These are phyloP conservation scores for Stenocarpella maydis DNA, from an alignment of 2,329 filamentous ascomycete species.

Conservation along the genomic window DNA sequence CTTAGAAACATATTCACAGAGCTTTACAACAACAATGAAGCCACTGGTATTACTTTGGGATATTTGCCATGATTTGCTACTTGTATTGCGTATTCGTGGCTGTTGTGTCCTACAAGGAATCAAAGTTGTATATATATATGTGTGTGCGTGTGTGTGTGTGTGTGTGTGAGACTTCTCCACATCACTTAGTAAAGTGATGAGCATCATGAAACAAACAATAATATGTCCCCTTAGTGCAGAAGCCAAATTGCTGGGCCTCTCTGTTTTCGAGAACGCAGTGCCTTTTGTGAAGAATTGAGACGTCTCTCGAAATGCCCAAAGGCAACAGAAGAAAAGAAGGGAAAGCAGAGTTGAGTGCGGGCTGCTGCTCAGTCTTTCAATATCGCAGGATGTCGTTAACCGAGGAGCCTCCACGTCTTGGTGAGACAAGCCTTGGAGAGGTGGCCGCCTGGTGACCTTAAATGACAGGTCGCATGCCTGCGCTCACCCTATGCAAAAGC, in stretches of 20 bases:
- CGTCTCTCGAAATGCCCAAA: not conserved
- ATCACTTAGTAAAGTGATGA: not conserved
- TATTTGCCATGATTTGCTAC: not conserved
- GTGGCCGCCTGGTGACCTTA: not conserved
- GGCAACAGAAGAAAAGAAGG: not conserved
- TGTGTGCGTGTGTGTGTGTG: too few relatives aligned
- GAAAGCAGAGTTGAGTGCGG: not conserved
- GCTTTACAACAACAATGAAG: constrained; percentile 1
- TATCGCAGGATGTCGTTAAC: not conserved
- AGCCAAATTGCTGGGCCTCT: too few relatives aligned
- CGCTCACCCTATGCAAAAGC: not conserved
- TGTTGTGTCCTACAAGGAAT: not conserved
- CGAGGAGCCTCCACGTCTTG: not conserved
- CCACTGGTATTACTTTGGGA: not conserved
- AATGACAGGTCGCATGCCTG: not conserved
- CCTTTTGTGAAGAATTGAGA: not conserved
- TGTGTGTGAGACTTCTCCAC: not conserved
- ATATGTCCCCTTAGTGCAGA: too few relatives aligned
- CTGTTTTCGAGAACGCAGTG: not conserved
- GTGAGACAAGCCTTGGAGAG: not conserved
- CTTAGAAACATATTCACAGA: not conserved
- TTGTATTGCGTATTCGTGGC: not conserved
- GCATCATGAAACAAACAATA: not conserved
- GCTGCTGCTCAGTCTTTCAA: not conserved
- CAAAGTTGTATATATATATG: too few relatives aligned